phyloP scores from a whole-genome alignment of 257 asterid genomes.

The Rehmannia glutinosa region DNA sequence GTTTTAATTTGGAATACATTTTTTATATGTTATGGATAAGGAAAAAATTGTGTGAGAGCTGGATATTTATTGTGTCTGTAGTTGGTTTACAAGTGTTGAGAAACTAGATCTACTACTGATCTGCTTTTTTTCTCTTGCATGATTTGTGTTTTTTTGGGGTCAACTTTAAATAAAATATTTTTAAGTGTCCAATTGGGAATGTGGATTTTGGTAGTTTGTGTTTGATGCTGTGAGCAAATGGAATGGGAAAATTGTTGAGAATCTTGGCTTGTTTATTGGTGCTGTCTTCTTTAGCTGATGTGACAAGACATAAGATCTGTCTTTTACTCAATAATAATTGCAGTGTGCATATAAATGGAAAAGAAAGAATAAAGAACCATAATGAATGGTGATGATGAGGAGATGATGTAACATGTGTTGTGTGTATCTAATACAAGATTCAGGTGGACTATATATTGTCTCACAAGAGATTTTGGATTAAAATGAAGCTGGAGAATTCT shows the following conservation, averaged over 20 bases:
- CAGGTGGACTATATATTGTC: conserved; percentile 24
- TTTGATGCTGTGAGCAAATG: conserved; percentile 23
- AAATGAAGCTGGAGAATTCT: background rate
- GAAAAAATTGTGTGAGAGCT: too few species aligned
- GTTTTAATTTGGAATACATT: too few species aligned
- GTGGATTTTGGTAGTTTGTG: conserved; percentile 40
- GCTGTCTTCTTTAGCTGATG: conserved; percentile 40
- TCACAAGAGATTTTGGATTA: conserved; percentile 9
- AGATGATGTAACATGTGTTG: conserved; percentile 50
- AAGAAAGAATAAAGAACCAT: conserved; percentile 21
- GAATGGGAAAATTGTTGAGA: conserved; percentile 22
- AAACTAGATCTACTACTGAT: conserved; percentile 42
- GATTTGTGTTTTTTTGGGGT: conserved; percentile 29
- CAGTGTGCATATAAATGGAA: conserved; percentile 27
- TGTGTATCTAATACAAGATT: conserved; percentile 38
- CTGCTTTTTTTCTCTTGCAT: conserved; percentile 25
- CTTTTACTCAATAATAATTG: conserved; percentile 45
- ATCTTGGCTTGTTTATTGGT: conserved; percentile 21
- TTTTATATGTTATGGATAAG: too few species aligned
- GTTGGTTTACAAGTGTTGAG: conserved; percentile 16
- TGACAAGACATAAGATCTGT: conserved; percentile 41
- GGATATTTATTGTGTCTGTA: too few species aligned
- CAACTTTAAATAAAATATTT: conserved; percentile 27
- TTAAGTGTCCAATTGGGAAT: conserved; percentile 33
- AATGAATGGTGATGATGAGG: conserved; percentile 26